These are phyloP conservation scores for Gautieria morchelliformis DNA, from an alignment of 768 basidiomycete species.

Conservation along the genomic window DNA sequence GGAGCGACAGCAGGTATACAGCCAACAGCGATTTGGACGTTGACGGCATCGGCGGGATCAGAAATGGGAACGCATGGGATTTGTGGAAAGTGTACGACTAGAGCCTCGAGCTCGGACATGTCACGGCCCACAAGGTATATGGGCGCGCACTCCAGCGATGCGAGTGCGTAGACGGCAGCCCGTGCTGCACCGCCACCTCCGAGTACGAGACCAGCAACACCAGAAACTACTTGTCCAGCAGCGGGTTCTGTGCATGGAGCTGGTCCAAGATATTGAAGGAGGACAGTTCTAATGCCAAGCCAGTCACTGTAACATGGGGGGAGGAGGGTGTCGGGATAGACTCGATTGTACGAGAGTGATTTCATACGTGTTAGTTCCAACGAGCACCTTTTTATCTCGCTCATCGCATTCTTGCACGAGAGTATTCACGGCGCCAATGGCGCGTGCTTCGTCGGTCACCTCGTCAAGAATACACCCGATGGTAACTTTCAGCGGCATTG, in stretches of 20 bases:
- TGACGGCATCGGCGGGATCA: constrained; percentile 28
- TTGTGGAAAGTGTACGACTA: constrained; percentile 23
- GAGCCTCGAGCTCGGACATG: neutral
- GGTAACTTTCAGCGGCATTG: constrained; percentile 38
- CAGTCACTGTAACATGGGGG: constrained; percentile 22
- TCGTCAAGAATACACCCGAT: constrained; percentile 32
- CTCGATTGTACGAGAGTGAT: neutral
- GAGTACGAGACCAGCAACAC: constrained; percentile 29
- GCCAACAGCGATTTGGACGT: constrained; percentile 20
- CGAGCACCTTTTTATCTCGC: constrained; percentile 16
- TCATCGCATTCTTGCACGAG: constrained; percentile 23
- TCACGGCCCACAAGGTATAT: constrained; percentile 39
- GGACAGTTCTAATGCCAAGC: constrained; percentile 29
- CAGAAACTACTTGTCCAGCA: neutral
- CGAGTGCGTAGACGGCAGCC: constrained; percentile 36
- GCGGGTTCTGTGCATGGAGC: constrained; percentile 6
- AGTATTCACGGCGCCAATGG: constrained; percentile 41
- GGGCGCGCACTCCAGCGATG: constrained; percentile 25
- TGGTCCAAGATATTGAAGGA: neutral
- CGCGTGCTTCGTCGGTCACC: constrained; percentile 28
- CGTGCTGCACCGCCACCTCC: constrained; percentile 41
- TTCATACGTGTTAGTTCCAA: constrained; percentile 33
- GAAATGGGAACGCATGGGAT: constrained; percentile 27
- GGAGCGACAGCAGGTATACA: constrained; percentile 14
- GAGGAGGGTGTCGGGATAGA: neutral